Evolutionary conservation across 305 asterid genomes (phyloP), one percentile per base, ranked within the genome.

Genomic region (Plantago coronopus): DNA sequence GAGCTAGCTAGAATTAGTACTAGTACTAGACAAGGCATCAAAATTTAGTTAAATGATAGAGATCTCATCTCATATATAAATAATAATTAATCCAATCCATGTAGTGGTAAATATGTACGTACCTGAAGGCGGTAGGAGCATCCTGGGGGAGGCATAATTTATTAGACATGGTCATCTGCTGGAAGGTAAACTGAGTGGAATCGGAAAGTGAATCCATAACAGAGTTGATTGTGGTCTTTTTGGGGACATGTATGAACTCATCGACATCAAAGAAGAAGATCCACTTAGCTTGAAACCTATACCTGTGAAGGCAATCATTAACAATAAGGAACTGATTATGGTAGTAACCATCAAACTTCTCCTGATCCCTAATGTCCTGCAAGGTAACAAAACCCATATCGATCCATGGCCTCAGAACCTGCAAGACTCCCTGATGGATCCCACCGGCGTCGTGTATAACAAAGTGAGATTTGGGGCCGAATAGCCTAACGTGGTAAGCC

Each of bases 391-490:
- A 79, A 2, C 97, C 97, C 45, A 74, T 80, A 29, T 85, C 87
- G 74, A 89, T 83, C 95, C 95, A 89, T 17, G 95, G 97, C 71
- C 62, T 65, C 45, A 89, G 57, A 17, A 89, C 97, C 34, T 76
- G 75, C 91, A 48, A 66, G 1, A 87, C 78, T 11, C 66, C 87
- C 20, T 78, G 76, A 73, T 79, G 87, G 2, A 86, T 81, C 15
- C 97, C 97, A 0, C 97, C 95, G 3, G 97, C 97, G 59, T 89
- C 91, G 79, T 89, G 89, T 3, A 89, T 61, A 61, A 89, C 97
- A 11, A 89, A 89, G 70, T 89, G 97, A 0, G 97, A 82, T 54
- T 59, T 82, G 31, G 9, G 72, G 0, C 95, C 97, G 19, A 89
- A 61, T 10, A 89, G 64, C 55, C 82, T 71, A 9, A 83, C 80